Evolutionary conservation across 345 rosid genomes (phyloP), one percentile per base, ranked within the genome.

Genomic region (Citrus sp.): DNA sequence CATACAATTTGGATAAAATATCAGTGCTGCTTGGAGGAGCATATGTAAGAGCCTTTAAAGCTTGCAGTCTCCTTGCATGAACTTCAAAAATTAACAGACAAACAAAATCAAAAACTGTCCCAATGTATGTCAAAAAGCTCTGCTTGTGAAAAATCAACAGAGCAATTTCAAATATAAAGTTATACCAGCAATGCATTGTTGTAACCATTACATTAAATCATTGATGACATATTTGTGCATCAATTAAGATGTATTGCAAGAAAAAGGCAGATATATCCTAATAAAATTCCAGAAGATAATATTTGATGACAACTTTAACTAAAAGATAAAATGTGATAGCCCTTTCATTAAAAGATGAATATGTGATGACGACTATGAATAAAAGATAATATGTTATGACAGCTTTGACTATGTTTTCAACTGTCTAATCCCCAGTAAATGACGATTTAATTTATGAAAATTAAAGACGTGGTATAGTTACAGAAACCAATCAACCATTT

Each of bases 51-150:
- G 99, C 99, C 92, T 94, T 97, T 84, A 97, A 81, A 85, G 98
- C 98, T 90, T 97, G 99, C 81, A 94, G 79, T 80, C 98, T 92
- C 78, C 98, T 91, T 35, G 98, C 93, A 87, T 97, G 99, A 87
- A 90, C 98, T 96, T 84, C 89, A 87, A 62, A 72, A 66, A 77
- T 30, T 30, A 77, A 76, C 40, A 84, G 62, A 79, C 12, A 68
- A 42, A 78, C 24, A 84, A 63, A 69, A 79, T 80, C 85, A 85
- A 83, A 72, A 72, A 67, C 63, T 8, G 77, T 24, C 63, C 55
- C 72, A 35, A 19, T 63, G 22, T 4, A 54, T 4, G 37, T 34
- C 49, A 38, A 72, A 72, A n/a, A 25, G 4, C 25, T 14, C 69
- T 3, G 16, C 28, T 55, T 34, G 65, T 62, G 37, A 46, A 35